A percentile compares a stretch with the other conserved stretches of the same genome.
These are phyloP conservation scores for Fusarium citri DNA, from an alignment of 2,329 filamentous ascomycete genomes.

Conservation along the genomic window DNA sequence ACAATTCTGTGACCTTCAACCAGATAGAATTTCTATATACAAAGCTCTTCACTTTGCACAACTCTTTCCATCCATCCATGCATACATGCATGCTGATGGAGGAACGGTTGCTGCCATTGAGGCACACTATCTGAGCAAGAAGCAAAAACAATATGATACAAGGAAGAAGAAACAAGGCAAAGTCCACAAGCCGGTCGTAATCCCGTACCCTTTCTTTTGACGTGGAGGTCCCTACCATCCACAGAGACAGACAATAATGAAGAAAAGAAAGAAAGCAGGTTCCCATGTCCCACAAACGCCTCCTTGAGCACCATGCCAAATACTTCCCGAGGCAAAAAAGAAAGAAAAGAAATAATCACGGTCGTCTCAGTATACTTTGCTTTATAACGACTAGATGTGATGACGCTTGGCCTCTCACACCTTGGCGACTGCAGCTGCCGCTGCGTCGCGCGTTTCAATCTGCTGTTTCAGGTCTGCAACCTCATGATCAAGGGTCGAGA, in stretches of 20 bases:
- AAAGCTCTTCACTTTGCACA: conserved; percentile 37
- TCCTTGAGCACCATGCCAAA: conserved; percentile 47
- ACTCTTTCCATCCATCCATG: conserved; percentile 9
- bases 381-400: conserved; percentile 33
- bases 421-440: conserved; percentile 37
- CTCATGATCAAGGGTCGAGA: conserved; percentile 51
- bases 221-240: conserved; percentile 49
- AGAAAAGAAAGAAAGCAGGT: conserved; percentile 30
- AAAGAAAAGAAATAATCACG: conserved; percentile 27
- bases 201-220: conserved; percentile 49
- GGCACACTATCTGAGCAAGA: conserved; percentile 42
- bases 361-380: conserved; percentile 44
- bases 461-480: conserved; percentile 51
- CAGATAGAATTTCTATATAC: conserved; percentile 38
- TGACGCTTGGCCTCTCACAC: conserved; percentile 26
- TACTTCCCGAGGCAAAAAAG: conserved; percentile 33
- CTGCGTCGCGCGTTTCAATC: conserved; percentile 48
- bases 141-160: conserved; percentile 47
- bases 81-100: background rate
- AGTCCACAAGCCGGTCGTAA: conserved; percentile 39
- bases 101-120: conserved; percentile 32
- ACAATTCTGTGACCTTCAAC: conserved; percentile 4
- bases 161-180: conserved; percentile 12
- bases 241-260: conserved; percentile 27
- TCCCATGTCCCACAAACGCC: conserved; percentile 47